Conservation (phyloP, 441 rosid genomes). For the Corymbia citriodora region DNA sequence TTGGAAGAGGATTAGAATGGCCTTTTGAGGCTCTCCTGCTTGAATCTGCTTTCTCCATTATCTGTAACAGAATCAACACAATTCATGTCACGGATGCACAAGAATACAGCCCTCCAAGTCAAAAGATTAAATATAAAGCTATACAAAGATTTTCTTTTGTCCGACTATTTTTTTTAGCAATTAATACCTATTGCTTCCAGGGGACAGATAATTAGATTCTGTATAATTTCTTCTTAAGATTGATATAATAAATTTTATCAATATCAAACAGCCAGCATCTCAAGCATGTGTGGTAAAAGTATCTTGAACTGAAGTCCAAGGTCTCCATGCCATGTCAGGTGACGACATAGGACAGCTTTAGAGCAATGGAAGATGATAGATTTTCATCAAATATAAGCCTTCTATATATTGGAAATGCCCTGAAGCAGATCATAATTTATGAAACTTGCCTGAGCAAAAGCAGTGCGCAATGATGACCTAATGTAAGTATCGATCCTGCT, state of each 20-base stretch:
- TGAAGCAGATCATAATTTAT: not conserved
- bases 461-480: constrained; percentile 92
- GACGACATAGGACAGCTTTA: not conserved
- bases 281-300: not conserved
- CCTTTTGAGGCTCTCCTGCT: constrained; percentile 89
- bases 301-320: not conserved
- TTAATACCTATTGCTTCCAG: not conserved
- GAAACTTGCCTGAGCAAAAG: constrained; percentile 95
- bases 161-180: not conserved
- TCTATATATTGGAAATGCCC: not conserved
- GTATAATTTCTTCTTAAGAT: not conserved
- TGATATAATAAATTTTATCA: not conserved
- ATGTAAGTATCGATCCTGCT: constrained; percentile 89
- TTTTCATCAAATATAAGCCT: not conserved
- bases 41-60: constrained; percentile 98
- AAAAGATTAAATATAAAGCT: not conserved
- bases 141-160: not conserved
- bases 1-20: constrained; percentile 80
- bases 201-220: not conserved
- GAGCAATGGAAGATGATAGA: not conserved
- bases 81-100: not conserved
- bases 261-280: not conserved
- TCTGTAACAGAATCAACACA: constrained; percentile 30
- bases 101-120: not conserved
- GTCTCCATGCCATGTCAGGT: not conserved